Percentiles rank a stretch among this genome's conserved stretches.
These are phyloP conservation scores for Globisporangium paddicum DNA, from an alignment of 352 stramenopile genomes.

Conservation along the genomic window DNA sequence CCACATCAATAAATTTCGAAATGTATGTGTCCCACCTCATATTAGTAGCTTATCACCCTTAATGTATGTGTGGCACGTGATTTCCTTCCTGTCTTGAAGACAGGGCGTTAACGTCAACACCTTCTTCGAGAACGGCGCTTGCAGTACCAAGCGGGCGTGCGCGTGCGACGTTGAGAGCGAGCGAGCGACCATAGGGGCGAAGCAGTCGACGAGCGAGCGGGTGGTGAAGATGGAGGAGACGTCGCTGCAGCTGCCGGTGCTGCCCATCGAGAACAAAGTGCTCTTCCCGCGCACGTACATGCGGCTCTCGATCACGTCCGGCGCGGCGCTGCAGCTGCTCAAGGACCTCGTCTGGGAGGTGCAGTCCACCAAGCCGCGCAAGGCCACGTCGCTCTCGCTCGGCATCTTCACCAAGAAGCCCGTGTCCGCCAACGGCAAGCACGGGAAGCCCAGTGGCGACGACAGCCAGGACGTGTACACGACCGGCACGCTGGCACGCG, in stretches of 20 bases:
- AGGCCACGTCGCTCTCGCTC: conserved; percentile 40
- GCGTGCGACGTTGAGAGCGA: background rate
- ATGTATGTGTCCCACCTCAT: too few relatives aligned
- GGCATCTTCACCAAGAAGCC: conserved; percentile 57
- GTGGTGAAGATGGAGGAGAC: conserved; percentile 17
- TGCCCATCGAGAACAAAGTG: conserved; percentile 65
- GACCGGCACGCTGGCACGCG: conserved; percentile 58
- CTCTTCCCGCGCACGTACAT: conserved; percentile 76
- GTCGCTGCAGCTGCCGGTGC: conserved; percentile 46
- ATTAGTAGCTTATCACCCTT: too few relatives aligned
- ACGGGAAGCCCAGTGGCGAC: background rate
- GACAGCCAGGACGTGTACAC: conserved; percentile 39
- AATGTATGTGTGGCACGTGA: too few relatives aligned
- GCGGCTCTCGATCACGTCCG: conserved; percentile 59
- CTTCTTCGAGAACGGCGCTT: too few relatives aligned
- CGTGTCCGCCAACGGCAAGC: conserved; percentile 10
- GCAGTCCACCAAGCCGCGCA: conserved; percentile 40
- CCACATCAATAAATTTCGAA: too few relatives aligned
- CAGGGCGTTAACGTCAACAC: too few relatives aligned
- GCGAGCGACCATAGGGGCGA: conserved; percentile 14
- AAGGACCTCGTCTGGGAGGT: conserved; percentile 79
- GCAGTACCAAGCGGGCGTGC: too few relatives aligned
- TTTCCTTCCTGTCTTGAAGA: too few relatives aligned
- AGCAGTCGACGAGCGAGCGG: conserved; percentile 13
- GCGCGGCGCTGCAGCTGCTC: conserved; percentile 61